Base-by-base conservation (phyloP, 371 early-diverging fungal genomes). In the Sporodiniella umbellata region DNA sequence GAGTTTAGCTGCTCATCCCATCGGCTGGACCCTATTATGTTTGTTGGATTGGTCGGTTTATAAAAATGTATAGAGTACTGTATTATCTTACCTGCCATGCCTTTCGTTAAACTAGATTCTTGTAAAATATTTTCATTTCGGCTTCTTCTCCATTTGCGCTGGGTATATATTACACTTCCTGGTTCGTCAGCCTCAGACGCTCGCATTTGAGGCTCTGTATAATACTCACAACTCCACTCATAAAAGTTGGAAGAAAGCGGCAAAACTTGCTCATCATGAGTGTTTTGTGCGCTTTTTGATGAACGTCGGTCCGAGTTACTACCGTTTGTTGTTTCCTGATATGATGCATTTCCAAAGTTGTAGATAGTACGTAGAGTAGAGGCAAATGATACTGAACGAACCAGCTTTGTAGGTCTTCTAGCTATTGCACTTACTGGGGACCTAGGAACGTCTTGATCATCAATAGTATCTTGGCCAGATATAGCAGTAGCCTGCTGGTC, bases 171-270 rank as follows among this genome's bases (percentile, higher is more conserved):
- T 3, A 83, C 71, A 66, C 92, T 91, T 23, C 93, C 94, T 1
- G 90, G 91, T 39, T 90, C 89, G 45, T 92, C 92, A 10, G 83
- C 68, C 50, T 92, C 92, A 8, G 89, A 82, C 1, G 88, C 89
- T 63, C 80, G 69, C 86, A 92, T 90, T 59, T 93, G 95, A 18
- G 95, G 92, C 59, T 92, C 90, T n/a, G 83, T 79, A 69, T 92
- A 94, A 66, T 88, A 92, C 60, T 88, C 89, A 52, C 88, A 84
- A 60, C 89, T 87, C 91, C 89, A 89, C 44, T 90, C 89, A 51
- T 86, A 92, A 42, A 92, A 89, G 7, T 64, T 67, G 1, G 90
- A 89, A 28, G 71, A 62, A 21, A 81, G 50, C 14, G 80, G 79
- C 21, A 84, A 58, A 22, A 48, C 42, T 51, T 54, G 48, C 8